Evolutionary conservation across 257 asterid species (phyloP), one percentile per base, ranked within the genome.

Genomic region (Przewalskia tangutica): DNA sequence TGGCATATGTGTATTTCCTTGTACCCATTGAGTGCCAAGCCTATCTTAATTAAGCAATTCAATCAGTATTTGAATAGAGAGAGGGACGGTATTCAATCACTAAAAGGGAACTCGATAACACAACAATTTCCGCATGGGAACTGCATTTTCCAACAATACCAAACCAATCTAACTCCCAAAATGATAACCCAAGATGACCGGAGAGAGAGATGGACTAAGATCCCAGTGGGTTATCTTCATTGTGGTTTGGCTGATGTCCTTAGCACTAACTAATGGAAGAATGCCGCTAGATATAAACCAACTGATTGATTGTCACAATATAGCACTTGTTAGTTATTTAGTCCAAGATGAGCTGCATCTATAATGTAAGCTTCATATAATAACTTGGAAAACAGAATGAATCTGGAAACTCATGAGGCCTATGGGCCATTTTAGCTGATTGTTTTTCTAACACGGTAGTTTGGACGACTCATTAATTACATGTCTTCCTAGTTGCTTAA

Each of bases 401-500:
- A 46, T 11, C 78, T 71, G 58, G 17, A 71, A 40, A 46, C 0
- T 1, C 3, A 18, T 18, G 2, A 2, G 40, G 36, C 60, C 40
- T 58, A 79, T 27, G 32, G 81, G 54, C 79, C 17, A 71, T 79
- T 79, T 70, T 53, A 59, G 75, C 75, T 38, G 11, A 60, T 85
- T 42, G 82, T 59, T 79, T 70, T 59, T 71, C 13, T 56, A 82
- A 40, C 63, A 82, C 62, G 67, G 82, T 60, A 59, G 42, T 71
- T 70, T 70, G 56, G 70, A 59, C 63, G 68, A 58, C 81, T 38
- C 38, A 5, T 59, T 20, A 42, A 8, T n/a, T 71, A 16, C 42
- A 50, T 13, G 60, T 71, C 68, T 51, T 38, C 67, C 23, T 79
- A 66, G 65, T 6, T 67, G 0, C 23, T 79, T 79, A 58, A 46